phyloP scores from a whole-genome alignment of 306 rosid genomes.

The Prunus mongolica region DNA sequence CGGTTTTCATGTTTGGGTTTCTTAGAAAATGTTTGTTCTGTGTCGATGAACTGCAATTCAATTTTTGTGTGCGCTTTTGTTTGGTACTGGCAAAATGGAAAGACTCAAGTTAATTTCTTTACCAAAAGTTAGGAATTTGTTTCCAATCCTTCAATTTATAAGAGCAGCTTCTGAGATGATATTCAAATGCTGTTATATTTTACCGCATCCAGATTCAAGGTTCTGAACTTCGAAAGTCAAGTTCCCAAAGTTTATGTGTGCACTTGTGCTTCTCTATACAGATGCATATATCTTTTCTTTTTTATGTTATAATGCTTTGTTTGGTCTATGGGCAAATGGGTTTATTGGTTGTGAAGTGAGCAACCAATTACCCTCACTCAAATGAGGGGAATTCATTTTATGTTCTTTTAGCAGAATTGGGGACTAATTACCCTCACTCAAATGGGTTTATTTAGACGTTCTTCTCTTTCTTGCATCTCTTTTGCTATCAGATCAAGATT shows the following conservation, averaged over 20 bases:
- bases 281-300: background rate
- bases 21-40: background rate
- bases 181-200: background rate
- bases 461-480: background rate
- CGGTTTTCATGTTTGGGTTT: background rate
- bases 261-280: background rate
- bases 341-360: background rate
- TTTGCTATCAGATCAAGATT: background rate
- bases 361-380: background rate
- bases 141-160: background rate
- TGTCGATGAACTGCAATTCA: background rate
- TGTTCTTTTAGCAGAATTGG: background rate
- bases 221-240: background rate
- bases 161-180: background rate
- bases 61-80: background rate
- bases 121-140: background rate
- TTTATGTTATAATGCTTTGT: background rate
- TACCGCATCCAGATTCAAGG: background rate
- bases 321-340: background rate
- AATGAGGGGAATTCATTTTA: background rate
- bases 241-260: background rate
- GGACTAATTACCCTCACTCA: background rate
- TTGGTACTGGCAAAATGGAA: background rate
- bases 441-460: background rate
- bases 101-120: background rate